A percentile compares a stretch with the other conserved stretches of the same genome.
These are phyloP conservation scores for Leccinum variabile DNA, from an alignment of 1,284 basidiomycete genomes.

Conservation along the genomic window DNA sequence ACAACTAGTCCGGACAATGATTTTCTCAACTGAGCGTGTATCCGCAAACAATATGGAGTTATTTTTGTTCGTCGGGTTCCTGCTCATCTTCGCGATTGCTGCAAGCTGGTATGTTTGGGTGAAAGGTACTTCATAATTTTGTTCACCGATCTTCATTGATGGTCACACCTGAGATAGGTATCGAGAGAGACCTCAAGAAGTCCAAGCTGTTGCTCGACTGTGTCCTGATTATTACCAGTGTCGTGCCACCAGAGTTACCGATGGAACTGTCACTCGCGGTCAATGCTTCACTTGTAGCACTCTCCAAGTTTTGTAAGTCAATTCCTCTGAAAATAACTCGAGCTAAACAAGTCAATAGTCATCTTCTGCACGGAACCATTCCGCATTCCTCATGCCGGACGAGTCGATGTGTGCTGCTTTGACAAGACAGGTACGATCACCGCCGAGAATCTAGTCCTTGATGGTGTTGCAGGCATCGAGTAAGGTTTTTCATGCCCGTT, in stretches of 20 bases:
- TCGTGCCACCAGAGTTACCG: constrained; percentile 92
- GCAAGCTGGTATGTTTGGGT: constrained; percentile 97
- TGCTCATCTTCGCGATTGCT: constrained; percentile 93
- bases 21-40: constrained; percentile 93
- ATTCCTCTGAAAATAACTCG: neutral
- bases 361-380: constrained; percentile 98
- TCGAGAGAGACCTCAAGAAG: constrained; percentile 88
- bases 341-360: constrained; percentile 46
- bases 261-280: constrained; percentile 96
- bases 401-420: constrained; percentile 96
- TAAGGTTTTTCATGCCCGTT: constrained; percentile 40
- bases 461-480: constrained; percentile 89
- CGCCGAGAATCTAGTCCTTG: constrained; percentile 90
- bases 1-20: constrained; percentile 95
- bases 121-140: constrained; percentile 60
- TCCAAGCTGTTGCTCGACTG: constrained; percentile 92
- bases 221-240: constrained; percentile 91
- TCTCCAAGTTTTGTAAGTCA: constrained; percentile 82
- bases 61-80: constrained; percentile 85
- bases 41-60: constrained; percentile 92
- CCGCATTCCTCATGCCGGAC: constrained; percentile 90
- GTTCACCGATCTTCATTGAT: neutral
- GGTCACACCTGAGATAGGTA: constrained; percentile 43
- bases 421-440: constrained; percentile 98
- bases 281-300: constrained; percentile 88